Evolutionary conservation across 192 early-diverging fungal genomes (phyloP), one percentile per base, ranked within the genome.

Genomic region (Entomortierella beljakovae): DNA sequence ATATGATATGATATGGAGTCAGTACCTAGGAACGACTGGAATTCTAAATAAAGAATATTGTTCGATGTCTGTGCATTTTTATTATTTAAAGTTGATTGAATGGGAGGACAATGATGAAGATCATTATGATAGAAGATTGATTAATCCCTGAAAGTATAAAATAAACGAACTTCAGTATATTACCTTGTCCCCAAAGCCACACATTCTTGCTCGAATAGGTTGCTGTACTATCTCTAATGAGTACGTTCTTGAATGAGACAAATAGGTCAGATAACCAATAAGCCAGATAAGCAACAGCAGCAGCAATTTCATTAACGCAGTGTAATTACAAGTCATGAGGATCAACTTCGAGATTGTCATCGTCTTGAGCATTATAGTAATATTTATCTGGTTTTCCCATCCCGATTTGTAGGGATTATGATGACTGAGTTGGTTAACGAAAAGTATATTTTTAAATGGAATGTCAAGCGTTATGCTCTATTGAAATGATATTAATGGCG

Each of bases 181-280:
- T 73, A 90, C 91, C 80, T 91, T 92, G 57, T 91, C 89, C 38
- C 90, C 90, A 68, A 91, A 93, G 5, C 92, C 93, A 68, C 91
- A 91, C 91, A 91, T 91, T 20, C 92, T 85, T 25, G 92, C 93
- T 34, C 89, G 79, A 31, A 84, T 71, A n/a, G 93, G 93, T 60
- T 94, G 91, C 68, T 94, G 93, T 3, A 89, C 88, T 68, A 94
- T 89, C 37, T 86, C 77, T 26, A 94, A 83, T n/a, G 80, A 72
- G 66, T 84, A 90, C 8, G 70, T 61, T 33, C 82, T 86, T 35
- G 22, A 33, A 9, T 28, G 2, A 6, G 11, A 25, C 11, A 25
- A 53, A 50, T 22, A 50, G 6, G 33, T 11, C 29, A 40, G 32
- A 32, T 11, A 31, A n/a, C 10, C 1, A 25, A 55, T 6, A 16